These are phyloP conservation scores for Calamus simplicifolius DNA, from an alignment of 176 grass and related monocot genomes.

Conservation along the genomic window DNA sequence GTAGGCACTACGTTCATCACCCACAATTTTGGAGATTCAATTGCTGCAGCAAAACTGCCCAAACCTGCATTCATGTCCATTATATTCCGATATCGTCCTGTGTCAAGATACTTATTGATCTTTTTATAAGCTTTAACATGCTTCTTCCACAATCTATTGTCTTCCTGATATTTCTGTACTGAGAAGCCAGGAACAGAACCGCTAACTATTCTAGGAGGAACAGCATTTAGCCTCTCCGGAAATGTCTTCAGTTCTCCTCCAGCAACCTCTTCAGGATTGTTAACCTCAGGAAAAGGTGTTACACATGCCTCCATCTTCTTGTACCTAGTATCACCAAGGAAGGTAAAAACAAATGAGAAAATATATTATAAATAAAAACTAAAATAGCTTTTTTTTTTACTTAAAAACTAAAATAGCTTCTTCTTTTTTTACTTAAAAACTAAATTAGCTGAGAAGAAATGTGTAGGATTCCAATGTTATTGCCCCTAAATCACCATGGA, in stretches of 20 bases:
- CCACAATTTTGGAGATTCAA: conserved; percentile 73
- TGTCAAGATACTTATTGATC: conserved; percentile 49
- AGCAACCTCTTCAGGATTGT: conserved; percentile 20
- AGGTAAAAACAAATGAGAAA: background rate
- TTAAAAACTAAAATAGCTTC: too few relatives aligned
- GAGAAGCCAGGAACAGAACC: conserved; percentile 41
- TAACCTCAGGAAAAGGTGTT: conserved; percentile 20
- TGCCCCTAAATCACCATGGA: too few relatives aligned
- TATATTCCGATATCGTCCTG: conserved; percentile 60
- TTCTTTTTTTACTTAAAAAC: too few relatives aligned
- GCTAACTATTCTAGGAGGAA: conserved; percentile 41
- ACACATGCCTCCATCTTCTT: conserved; percentile 79
- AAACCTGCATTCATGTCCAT: conserved; percentile 97
- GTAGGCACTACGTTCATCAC: conserved; percentile 90
- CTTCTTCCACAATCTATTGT: conserved; percentile 60
- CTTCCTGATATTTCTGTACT: conserved; percentile 35
- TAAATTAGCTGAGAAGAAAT: too few relatives aligned
- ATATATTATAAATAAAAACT: background rate
- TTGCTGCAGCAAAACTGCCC: conserved; percentile 65
- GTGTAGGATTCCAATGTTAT: too few relatives aligned
- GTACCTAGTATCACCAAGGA: conserved; percentile 34
- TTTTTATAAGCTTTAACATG: conserved; percentile 62
- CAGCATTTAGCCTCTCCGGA: conserved; percentile 37
- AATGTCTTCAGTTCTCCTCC: conserved; percentile 53
- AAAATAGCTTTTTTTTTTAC: too few relatives aligned